Base-by-base conservation (phyloP, 1,284 basidiomycete genomes). In the Ustilago vetiveriae region DNA sequence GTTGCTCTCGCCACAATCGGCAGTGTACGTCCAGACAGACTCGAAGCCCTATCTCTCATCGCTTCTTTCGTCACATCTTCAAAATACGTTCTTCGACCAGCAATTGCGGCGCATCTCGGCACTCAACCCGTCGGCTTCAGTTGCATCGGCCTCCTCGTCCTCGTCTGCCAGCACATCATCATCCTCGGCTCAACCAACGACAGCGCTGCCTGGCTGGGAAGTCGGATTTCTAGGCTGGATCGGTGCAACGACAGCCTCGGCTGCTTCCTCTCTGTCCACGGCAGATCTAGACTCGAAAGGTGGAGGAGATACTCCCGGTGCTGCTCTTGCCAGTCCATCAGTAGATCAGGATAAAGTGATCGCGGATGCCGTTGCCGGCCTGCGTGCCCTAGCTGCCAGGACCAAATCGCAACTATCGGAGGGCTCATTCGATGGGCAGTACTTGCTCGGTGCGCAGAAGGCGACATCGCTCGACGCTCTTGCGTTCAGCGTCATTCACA, bases 401-500 rank as follows among this genome's bases (percentile, higher is more conserved):
- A 64, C 63, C 6, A 43, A 66, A 19, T 38, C 38, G 9, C 50
- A 65, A 21, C 40, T 65, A 21, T 55, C 42, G 13, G 24, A 45
- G 14, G 44, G 14, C 17, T 35, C 33, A 9, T 7, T 26, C 5
- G 39, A 58, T 30, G 10, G 40, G 22, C 57, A 47, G 19, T 55
- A 42, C 35, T 23, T 71, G 4, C 39, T 66, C 9, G 43, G 42
- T 21, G 57, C 62, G 3, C 29, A 44, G 9, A 38, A 32, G 11
- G 62, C 71, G 10, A 63, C 62, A 0, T 48, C 54, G 24, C 50
- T 76, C 11, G 74, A 76, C 24, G 74, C 74, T 11, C 21, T 71
- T 32, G 55, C 65, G 8, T 74, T 76, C 47, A 62, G 72, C 41
- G 43, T 66, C 27, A 44, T 76, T 7, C 72, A 76, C 52, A 76